Evolutionary conservation across 208 protist genomes (phyloP).

Genomic region (Crithidia mellificae): DNA sequence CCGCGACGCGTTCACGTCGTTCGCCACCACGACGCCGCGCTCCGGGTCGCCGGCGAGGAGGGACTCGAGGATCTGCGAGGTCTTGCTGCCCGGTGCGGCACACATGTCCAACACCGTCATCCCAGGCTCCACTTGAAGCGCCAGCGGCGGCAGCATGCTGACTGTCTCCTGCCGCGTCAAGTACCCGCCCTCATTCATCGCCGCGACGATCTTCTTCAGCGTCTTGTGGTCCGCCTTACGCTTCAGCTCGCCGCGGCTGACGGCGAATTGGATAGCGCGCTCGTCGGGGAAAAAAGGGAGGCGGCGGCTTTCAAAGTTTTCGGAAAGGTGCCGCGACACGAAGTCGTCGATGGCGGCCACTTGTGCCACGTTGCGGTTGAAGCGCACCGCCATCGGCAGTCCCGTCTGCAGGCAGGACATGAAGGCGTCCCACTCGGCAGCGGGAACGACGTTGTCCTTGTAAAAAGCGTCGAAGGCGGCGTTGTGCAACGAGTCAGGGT

Average conservation of each 20-base stretch:
- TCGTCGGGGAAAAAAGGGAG: constrained; percentile 67
- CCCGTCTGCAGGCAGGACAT: constrained; percentile 61
- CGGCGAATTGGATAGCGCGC: constrained; percentile 68
- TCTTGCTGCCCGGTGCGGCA: constrained; percentile 89
- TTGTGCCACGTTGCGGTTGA: constrained; percentile 45
- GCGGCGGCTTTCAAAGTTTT: constrained; percentile 43
- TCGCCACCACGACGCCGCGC: constrained; percentile 86
- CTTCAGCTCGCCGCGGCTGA: constrained; percentile 84
- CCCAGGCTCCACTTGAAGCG: constrained; percentile 74
- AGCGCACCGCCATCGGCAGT: constrained; percentile 76
- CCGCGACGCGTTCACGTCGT: constrained; percentile 86
- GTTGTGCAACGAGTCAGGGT: constrained; percentile 61
- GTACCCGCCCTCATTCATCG: constrained; percentile 89
- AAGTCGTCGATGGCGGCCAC: constrained; percentile 45
- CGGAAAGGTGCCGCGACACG: constrained; percentile 40
- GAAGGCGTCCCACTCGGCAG: constrained; percentile 64
- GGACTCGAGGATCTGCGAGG: constrained; percentile 84
- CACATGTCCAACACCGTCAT: constrained; percentile 89
- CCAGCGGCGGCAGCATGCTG: constrained; percentile 86
- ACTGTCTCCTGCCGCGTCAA: constrained; percentile 92
- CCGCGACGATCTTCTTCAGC: constrained; percentile 76
- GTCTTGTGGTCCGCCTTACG: constrained; percentile 57
- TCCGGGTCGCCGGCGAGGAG: constrained; percentile 38
- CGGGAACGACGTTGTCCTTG: constrained; percentile 58
- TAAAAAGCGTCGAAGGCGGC: constrained; percentile 75